Base-by-base conservation (phyloP, 2,329 filamentous ascomycete species). In the Aspergillus sclerotialis region DNA sequence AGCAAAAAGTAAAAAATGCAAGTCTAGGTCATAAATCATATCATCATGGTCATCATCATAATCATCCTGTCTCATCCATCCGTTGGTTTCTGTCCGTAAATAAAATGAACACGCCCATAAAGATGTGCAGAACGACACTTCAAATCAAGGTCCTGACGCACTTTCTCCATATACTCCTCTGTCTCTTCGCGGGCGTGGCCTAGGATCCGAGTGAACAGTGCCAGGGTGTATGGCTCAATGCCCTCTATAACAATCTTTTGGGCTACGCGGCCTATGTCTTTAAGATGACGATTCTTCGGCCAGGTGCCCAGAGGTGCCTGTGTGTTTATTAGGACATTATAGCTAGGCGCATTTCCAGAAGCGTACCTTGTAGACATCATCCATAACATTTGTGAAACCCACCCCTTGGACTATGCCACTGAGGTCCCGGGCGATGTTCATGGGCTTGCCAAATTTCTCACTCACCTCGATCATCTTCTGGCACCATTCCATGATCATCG, bases 161-260 rank as follows among this genome's bases (percentile, higher is more conserved):
- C 53, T 33, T 49, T 49, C 4, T 54, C 41, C 43, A 56, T 48
- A 25, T 48, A 52, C 12, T 47, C 46, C 21, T 50, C 49, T 5
- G 56, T 51, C 10, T 60, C 50, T 21, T 60, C 56, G 9, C 43
- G 52, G 0, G 48, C 36, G 40, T 50, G 55, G 1, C 59, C 60
- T 8, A 63, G 42, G 2, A 63, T 48, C 5, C 59, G 48, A 5
- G 61, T 64, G 33, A 60, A 62, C 7, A 63, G 48, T 4, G 59
- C 60, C 10, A 64, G 44, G 4, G 55, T 53, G 38, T 61, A 63
- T n/a, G 60, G 57, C 39, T 60, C 58, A 16, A 63, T 43, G 3
- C 53, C 48, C 28, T 62, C 56, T 11, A 52, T 39, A 16, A 60
- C 30, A 2, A 51, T 42, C 7, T 50, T 28, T 42, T 53, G 54